Evolutionary conservation across 1,284 basidiomycete species (phyloP).

Genomic region (Ceratobasidium sp.): DNA sequence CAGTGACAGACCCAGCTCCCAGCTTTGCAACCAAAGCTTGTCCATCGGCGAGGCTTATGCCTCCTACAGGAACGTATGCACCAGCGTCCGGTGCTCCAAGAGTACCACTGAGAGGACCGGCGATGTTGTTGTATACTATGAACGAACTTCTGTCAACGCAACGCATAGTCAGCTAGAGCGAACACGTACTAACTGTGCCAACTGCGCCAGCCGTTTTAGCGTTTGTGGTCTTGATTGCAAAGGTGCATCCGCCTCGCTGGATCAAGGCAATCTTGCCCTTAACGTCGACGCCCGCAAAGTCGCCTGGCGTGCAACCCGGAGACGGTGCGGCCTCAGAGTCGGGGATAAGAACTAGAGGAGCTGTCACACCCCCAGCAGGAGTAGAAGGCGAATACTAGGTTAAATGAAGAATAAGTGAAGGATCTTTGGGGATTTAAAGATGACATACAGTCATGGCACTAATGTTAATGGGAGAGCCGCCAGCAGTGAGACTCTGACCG

Average conservation of each 20-base stretch:
- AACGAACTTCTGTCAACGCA: not conserved
- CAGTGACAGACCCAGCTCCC: constrained; percentile 1
- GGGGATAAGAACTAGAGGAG: constrained; percentile 29
- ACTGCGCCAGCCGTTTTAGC: constrained; percentile 25
- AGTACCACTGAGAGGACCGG: constrained; percentile 6
- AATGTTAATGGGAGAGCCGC: constrained; percentile 19
- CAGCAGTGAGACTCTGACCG: constrained; percentile 13
- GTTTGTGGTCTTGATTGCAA: constrained; percentile 13
- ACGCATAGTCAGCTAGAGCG: not conserved
- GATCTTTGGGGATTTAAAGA: not conserved
- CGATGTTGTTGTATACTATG: constrained; percentile 27
- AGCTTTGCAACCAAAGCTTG: constrained; percentile 3
- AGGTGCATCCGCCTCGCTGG: constrained; percentile 19
- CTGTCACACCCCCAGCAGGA: constrained; percentile 14
- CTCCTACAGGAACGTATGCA: constrained; percentile 10
- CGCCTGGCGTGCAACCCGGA: constrained; percentile 15
- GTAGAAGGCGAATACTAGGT: constrained; percentile 31
- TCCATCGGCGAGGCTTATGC: constrained; percentile 9
- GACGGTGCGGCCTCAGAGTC: constrained; percentile 10
- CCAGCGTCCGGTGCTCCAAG: not conserved
- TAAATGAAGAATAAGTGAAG: not conserved
- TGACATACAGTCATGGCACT: constrained; percentile 11
- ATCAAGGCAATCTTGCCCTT: constrained; percentile 32
- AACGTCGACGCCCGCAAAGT: constrained; percentile 17
- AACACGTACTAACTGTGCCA: constrained; percentile 19